phyloP scores from a whole-genome alignment of 768 basidiomycete species.

The Podaxis sp. region DNA sequence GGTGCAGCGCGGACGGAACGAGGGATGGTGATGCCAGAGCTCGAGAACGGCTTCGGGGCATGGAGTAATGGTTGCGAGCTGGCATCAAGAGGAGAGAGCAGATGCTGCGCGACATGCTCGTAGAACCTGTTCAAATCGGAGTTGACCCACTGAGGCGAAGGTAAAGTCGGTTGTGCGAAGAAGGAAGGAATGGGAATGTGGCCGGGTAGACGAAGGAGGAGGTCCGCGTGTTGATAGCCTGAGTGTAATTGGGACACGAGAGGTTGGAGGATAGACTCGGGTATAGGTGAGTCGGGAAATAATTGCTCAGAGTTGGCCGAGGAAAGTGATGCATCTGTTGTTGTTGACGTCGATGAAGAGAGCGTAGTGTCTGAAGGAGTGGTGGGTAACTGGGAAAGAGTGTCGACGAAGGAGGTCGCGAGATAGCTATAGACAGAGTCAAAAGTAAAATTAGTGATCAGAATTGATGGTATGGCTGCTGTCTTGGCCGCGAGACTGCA shows the following conservation, averaged over 20 bases:
- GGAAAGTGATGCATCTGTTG: conserved; percentile 2
- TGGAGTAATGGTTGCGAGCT: conserved; percentile 29
- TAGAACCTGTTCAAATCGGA: conserved; percentile 38
- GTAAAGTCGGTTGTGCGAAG: conserved; percentile 43
- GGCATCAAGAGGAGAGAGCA: conserved; percentile 46
- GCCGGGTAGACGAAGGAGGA: conserved; percentile 68
- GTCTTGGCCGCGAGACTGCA: conserved; percentile 60
- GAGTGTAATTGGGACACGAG: conserved; percentile 59
- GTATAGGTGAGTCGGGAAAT: conserved; percentile 51
- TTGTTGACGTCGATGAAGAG: conserved; percentile 9
- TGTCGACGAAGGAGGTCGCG: conserved; percentile 49
- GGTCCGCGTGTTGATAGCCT: conserved; percentile 69
- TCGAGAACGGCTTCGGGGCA: conserved; percentile 37
- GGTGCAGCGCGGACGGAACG: conserved; percentile 50
- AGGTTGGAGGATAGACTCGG: conserved; percentile 43
- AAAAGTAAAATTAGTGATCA: conserved; percentile 83
- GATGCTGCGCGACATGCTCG: conserved; percentile 37
- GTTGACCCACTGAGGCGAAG: conserved; percentile 63
- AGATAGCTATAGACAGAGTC: conserved; percentile 81
- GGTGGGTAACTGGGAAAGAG: conserved; percentile 17
- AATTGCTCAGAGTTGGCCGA: conserved; percentile 20
- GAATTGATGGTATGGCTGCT: conserved; percentile 60
- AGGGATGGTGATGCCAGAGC: conserved; percentile 13
- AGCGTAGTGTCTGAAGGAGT: conserved; percentile 4
- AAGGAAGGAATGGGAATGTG: conserved; percentile 78